Base-by-base conservation (phyloP, 306 rosid species). In the Cicer chorassanicum region DNA sequence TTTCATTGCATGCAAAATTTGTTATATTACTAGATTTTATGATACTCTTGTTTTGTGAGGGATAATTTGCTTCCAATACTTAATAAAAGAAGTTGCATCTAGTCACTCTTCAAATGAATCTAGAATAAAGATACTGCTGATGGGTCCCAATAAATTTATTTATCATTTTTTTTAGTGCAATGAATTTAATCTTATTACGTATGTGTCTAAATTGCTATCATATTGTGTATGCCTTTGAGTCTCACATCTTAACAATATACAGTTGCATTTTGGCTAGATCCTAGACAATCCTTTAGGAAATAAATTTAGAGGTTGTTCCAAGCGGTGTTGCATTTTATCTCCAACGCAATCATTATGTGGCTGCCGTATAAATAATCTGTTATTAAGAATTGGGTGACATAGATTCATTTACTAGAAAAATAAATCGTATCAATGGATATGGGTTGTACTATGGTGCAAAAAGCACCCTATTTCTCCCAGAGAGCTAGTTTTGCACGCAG, bases 281-380 rank as follows among this genome's bases (percentile, higher is more conserved):
- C 48, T 6, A 70, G 50, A 72, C 44, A 39, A 53, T 4, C 29
- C 49, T 54, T 49, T 36, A 53, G 56, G 61, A 18, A 38, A 63
- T 75, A 67, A 75, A 38, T 29, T 70, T n/a, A n/a, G 44, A 65
- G 74, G 8, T 60, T 59, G 44, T 14, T 65, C 65, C 65, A 51
- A 63, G 10, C 13, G 13, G 56, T 44, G 61, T 48, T 69, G 38
- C 36, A 19, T 45, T 48, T 64, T 39, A 29, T 36, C 29, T 68
- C 51, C 44, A 70, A 19, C 40, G 10, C 64, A 21, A 57, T 57
- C 64, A 57, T 57, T 40, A 48, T 39, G 42, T 60, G 45, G 49
- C 39, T 70, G 66, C 55, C 40, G 41, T 55, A 39, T 68, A 21
- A 51, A 4, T 41, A 7, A 56, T 34, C 11, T 68, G 53, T 41